Evolutionary conservation across 1,139 yeast species (phyloP), one percentile per base, ranked within the genome.

Genomic region (Pichia sp.): DNA sequence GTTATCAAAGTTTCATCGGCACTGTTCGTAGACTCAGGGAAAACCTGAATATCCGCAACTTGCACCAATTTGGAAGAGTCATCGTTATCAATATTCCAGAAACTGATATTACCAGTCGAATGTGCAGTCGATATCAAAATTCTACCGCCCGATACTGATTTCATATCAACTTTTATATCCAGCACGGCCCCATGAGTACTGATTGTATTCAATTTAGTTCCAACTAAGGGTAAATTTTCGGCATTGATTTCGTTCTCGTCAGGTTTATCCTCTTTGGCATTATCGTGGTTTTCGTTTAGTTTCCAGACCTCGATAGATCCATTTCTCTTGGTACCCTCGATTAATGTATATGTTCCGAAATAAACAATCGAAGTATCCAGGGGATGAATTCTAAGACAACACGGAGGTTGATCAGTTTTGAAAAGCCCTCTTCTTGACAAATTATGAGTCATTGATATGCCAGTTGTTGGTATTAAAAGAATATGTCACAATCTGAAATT

Each of bases 331-430:
- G 82, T 79, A 27, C 73, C 64, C 11, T 74, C 73, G 69, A 84
- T 79, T 36, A 90, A 67, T 48, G 82, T 77, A 59, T 92, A 92
- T 0, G 96, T 86, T 0, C 97, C 97, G 1, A 86, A 64, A 27
- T 85, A 59, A 7, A 48, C 43, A 3, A 86, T 53, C 0, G 72
- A 54, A 8, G 68, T 61, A 43, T 76, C 73, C 0, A 56, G 50
- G 0, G 87, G 86, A 44, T 77, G 78, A 8, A 77, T 69, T 40
- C 80, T 67, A 7, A 90, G 64, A 46, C 88, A 81, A 59, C 97
- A 92, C 1, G 97, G 97, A 0, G 97, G 97, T 4, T 80, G 65
- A 2, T 65, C 63, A 0, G 88, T 71, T 38, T 61, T 64, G 8
- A 68, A 56, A 33, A 38, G 33, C 4, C 44, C 46, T 7, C 34